phyloP scores from a whole-genome alignment of 129 eudicot species.

The Lonicera japonica region DNA sequence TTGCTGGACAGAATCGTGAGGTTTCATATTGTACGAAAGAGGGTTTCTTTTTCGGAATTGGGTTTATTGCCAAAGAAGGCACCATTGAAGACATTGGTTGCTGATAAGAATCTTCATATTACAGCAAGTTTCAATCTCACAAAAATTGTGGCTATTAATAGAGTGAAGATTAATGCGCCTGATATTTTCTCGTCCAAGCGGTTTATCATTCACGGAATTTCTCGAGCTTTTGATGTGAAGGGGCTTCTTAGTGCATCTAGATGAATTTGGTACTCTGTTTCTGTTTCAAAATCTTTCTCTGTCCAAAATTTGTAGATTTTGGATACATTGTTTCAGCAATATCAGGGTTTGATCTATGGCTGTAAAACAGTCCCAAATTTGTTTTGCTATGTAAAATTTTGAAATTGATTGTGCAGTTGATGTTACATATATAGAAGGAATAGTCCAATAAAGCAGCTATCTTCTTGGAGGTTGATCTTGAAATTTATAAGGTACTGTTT shows the following conservation, averaged over 20 bases:
- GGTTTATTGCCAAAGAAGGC: slow-evolving; percentile 28
- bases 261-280: slow-evolving; percentile 2
- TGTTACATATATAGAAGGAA: too few species aligned
- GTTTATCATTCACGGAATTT: slow-evolving; percentile 53
- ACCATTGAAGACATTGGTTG: slow-evolving; percentile 31
- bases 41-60: slow-evolving; percentile 36
- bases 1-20: slow-evolving; percentile 51
- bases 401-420: too few species aligned
- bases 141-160: slow-evolving; percentile 28
- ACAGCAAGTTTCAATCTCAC: slow-evolving; percentile 21
- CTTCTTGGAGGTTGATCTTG: too few species aligned
- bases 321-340: too few species aligned
- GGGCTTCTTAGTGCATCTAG: slow-evolving; percentile 31
- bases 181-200: slow-evolving; percentile 37
- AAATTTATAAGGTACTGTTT: too few species aligned
- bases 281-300: too few species aligned
- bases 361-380: too few species aligned
- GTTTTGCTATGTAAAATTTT: too few species aligned
- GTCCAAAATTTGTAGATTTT: too few species aligned
- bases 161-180: slow-evolving; percentile 43
- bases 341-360: too few species aligned
- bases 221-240: slow-evolving; percentile 38
- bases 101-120: slow-evolving; percentile 29
- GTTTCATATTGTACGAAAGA: slow-evolving; percentile 42
- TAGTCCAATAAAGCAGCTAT: too few species aligned